Evolutionary conservation across 1,284 basidiomycete species (phyloP).

Genomic region (Austroboletus novae-zelandiae): DNA sequence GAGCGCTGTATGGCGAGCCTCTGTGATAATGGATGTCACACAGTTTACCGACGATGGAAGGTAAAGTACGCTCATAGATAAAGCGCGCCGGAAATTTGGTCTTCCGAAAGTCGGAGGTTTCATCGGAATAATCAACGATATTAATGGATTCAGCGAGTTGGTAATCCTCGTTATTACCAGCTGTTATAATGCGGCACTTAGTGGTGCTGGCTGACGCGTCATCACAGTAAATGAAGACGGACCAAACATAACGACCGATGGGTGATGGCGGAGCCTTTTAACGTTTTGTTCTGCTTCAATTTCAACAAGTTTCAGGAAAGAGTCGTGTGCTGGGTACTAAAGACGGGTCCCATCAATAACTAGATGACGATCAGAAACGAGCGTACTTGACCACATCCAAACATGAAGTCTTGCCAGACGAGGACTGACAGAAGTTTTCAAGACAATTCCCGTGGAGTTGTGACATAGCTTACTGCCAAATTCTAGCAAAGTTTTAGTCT

Average conservation of each 20-base stretch:
- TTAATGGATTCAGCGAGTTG: conserved; percentile 75
- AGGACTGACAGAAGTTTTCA: conserved; percentile 50
- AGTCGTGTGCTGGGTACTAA: conserved; percentile 75
- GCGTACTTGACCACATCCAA: conserved; percentile 74
- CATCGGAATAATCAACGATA: conserved; percentile 81
- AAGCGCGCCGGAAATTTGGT: conserved; percentile 83
- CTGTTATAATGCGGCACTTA: conserved; percentile 35
- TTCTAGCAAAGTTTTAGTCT: conserved; percentile 39
- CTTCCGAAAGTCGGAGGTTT: conserved; percentile 77
- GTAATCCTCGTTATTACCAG: conserved; percentile 92
- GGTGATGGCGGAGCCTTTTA: conserved; percentile 71
- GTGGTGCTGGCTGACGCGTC: not conserved
- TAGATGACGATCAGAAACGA: conserved; percentile 5
- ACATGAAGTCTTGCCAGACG: conserved; percentile 90
- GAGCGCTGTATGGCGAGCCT: conserved; percentile 82
- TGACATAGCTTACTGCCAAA: conserved; percentile 55
- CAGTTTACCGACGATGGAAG: conserved; percentile 62
- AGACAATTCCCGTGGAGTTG: not conserved
- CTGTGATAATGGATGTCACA: conserved; percentile 80
- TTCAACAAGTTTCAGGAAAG: conserved; percentile 63
- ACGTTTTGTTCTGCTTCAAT: conserved; percentile 74
- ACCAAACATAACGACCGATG: conserved; percentile 83
- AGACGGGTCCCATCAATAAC: conserved; percentile 1
- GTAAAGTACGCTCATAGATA: conserved; percentile 84
- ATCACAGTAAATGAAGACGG: conserved; percentile 22